Percentiles rank a stretch among this genome's conserved stretches.
Evolutionary conservation across 345 rosid genomes (phyloP).

Genomic region (Boechera stricta): DNA sequence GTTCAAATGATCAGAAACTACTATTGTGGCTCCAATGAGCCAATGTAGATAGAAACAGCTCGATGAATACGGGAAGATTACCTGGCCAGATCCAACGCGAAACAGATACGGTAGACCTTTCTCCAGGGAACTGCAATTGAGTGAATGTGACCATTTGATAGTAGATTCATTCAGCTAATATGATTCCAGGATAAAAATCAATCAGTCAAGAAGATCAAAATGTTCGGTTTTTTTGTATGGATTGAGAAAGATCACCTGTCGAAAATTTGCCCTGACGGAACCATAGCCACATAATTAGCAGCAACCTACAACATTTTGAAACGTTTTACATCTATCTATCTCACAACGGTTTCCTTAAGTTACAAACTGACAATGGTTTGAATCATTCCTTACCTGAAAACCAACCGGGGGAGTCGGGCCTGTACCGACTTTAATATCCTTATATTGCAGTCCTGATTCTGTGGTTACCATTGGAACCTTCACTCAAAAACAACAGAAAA

Average conservation of each 20-base stretch:
- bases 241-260: constrained; percentile 63
- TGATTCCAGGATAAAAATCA: not conserved
- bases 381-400: constrained; percentile 63
- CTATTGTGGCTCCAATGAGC: not conserved
- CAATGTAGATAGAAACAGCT: too few relatives aligned
- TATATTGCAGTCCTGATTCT: constrained; percentile 86
- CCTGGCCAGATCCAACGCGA: constrained; percentile 97
- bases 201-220: constrained; percentile 5
- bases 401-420: constrained; percentile 95
- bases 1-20: constrained; percentile 25
- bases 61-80: constrained; percentile 4
- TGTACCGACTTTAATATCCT: constrained; percentile 83
- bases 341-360: not conserved
- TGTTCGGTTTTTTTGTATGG: not conserved
- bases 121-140: constrained; percentile 77
- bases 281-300: constrained; percentile 94
- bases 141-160: constrained; percentile 38
- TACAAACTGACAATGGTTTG: not conserved
- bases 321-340: not conserved
- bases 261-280: constrained; percentile 92
- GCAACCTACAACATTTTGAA: constrained; percentile 63
- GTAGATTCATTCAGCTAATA: constrained; percentile 36
- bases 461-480: constrained; percentile 93
- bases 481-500: not conserved
- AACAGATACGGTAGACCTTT: constrained; percentile 80